Evolutionary conservation across 108 stramenopile genomes (phyloP), one percentile per base, ranked within the genome.

Genomic region (Chaetoceros tenuissimus): DNA sequence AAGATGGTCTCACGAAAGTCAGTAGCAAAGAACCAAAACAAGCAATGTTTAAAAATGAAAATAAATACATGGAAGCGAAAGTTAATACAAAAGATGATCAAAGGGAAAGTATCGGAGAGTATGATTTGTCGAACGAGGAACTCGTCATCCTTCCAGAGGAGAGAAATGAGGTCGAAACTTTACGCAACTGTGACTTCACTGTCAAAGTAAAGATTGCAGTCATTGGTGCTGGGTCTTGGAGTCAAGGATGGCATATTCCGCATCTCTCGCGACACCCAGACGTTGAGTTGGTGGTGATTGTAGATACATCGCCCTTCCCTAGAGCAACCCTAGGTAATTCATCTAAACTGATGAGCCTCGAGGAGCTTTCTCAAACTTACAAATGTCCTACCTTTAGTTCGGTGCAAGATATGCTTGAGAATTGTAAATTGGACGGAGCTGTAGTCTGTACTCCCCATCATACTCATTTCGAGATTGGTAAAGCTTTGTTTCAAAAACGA

Each of bases 161-260:
- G n/a, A n/a, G n/a, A n/a, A n/a, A n/a, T n/a, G n/a, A n/a, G n/a
- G n/a, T n/a, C n/a, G n/a, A n/a, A n/a, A n/a, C n/a, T n/a, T n/a
- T n/a, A n/a, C n/a, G n/a, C n/a, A n/a, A n/a, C n/a, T n/a, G n/a
- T n/a, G n/a, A n/a, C n/a, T n/a, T n/a, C n/a, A n/a, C n/a, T n/a
- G n/a, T n/a, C n/a, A n/a, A n/a, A 47, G 80, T 77, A 31, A 72
- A 66, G 40, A 74, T 84, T 55, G 83, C 74, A 23, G 74, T 86
- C 23, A 70, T 86, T 48, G 85, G 85, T 1, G 77, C 77, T 7
- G 85, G 85, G 10, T 86, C 81, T 81, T 86, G 85, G 84, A 40
- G 59, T 8, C 82, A 88, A 63, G 86, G 84, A 27, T 84, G 83
- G 87, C 85, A 87, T 51, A 57, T 87, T 16, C 85, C 81, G 0